Base-by-base conservation (phyloP, 139 green algal species). In the Chlamydomonas sphaeroides region DNA sequence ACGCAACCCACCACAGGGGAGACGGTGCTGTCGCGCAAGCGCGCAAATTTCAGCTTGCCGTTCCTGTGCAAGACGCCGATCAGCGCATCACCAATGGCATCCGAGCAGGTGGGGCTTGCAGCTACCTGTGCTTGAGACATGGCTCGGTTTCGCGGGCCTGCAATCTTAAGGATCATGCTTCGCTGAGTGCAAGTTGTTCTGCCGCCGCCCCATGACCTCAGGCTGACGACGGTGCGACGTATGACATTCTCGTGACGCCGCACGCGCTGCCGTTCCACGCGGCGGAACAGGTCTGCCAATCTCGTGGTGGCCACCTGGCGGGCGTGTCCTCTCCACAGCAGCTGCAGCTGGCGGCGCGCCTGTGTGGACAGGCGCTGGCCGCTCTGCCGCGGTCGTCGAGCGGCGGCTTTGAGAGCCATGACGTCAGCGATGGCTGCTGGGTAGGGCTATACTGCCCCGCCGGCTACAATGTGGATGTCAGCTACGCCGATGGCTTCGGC, bases 231-330 rank as follows among this genome's bases (percentile, higher is more conserved):
- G n/a, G n/a, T 26, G 38, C n/a, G 7, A 23, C 30, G 59, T 66
- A 66, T n/a, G 59, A 66, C 11, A n/a, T 66, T 10, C 6, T 66
- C 3, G 6, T 5, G 30, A 66, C 59, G 8, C 59, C 59, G 11
- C 30, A 66, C n/a, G 30, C 59, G 14, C 59, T 66, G 59, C 59
- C 59, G 59, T 66, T 38, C 59, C 59, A 66, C 59, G 59, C 59
- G n/a, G 59, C 59, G n/a, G 59, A 66, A n/a, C 59, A 38, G 59
- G 59, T 66, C 30, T 66, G 59, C 59, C 59, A 66, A n/a, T 30
- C 30, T 18, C 59, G 59, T 17, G 59, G 59, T n/a, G 59, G 59
- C 10, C 59, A 66, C 59, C 59, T 66, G 1, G 59, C 59, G 30
- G 59, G 59, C n/a, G 59, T 23, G n/a, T 66, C 59, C n/a, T 26